Evolutionary conservation across 2,329 filamentous ascomycete species (phyloP), one percentile per base, ranked within the genome.

Genomic region (Aspergillus sp.): DNA sequence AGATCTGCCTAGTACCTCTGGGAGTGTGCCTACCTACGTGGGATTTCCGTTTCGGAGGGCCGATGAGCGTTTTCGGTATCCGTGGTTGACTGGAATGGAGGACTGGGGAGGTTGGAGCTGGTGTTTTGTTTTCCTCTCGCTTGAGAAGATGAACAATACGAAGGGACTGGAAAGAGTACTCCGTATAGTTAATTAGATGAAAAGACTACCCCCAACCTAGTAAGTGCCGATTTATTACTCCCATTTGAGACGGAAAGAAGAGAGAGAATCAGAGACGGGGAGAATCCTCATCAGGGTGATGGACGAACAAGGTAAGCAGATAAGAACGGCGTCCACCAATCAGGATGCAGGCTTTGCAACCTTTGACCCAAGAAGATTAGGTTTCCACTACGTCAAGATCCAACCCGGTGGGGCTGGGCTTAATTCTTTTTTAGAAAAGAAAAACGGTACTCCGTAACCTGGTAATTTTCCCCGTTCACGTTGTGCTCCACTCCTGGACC

Each of bases 311-410:
- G 47, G 41, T 50, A 45, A 34, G 50, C 38, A 68, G 68, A 71
- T 70, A 70, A 71, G 67, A 59, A 38, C 5, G 45, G 2, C 25
- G 20, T 7, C 13, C 13, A 42, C 68, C 68, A 71, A 71, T 71
- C 58, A 71, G 53, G n/a, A 32, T 0, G 6, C 4, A 21, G 57
- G 54, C 32, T 65, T 70, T 67, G 54, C 64, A 64, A 70, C 57
- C 51, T 52, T 58, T 61, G 49, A 52, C 51, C 55, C 59, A 59
- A 61, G 58, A 58, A 63, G 66, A 69, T 70, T 69, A 70, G 63
- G 57, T 64, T 68, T 65, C 47, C 55, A 54, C 66, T 68, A 71
- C 67, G 68, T 71, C 67, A 70, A 67, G 65, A 67, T 65, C 63
- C 59, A 65, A 60, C 51, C 40, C 11, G 47, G 60, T 61, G 62